Evolutionary conservation across 768 basidiomycete species (phyloP), one percentile per base, ranked within the genome.

Genomic region (Hemileccinum rubropunctum): DNA sequence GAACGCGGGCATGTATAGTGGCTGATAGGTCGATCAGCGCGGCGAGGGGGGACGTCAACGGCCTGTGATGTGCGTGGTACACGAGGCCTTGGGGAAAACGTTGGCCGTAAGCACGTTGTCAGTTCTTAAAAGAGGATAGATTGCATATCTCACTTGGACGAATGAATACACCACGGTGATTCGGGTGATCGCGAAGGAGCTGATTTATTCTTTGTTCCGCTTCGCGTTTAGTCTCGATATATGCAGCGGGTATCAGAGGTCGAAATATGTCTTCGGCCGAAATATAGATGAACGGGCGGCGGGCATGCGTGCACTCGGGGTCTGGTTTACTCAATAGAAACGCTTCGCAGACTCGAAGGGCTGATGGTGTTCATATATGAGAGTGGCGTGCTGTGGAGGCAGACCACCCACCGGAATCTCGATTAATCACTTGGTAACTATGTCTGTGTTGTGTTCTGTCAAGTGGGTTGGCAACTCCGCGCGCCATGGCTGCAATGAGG

Each of bases 151-250:
- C 66, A 98, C 95, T 91, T 32, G 97, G 95, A 51, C 97, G 79
- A 56, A 98, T 78, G 68, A 88, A 90, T 15, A 95, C 82, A 9
- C 81, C 85, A 50, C 88, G 77, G 62, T 82, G 82, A 33, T 68
- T 56, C 17, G 77, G 61, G 20, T 69, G 68, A 40, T 65, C 64
- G 17, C 55, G 54, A 58, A 83, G 73, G 62, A 86, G 76, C 27
- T 72, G 63, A 39, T 73, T 75, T 51, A 98, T 90, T 28, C 72
- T 74, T 32, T 69, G 62, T 65, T 99, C 97, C 8, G 97, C 93
- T 60, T 93, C 82, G 17, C 95, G 83, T 72, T 99, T 99, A n/a
- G 91, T 88, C 63, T 87, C 78, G 60, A 98, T 92, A 71, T 99
- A 99, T 32, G 88, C 73, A 0, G 80, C 76, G 26, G 94, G 83